phyloP scores from a whole-genome alignment of 371 early-diverging fungal species.

The Apophysomyces sp. region DNA sequence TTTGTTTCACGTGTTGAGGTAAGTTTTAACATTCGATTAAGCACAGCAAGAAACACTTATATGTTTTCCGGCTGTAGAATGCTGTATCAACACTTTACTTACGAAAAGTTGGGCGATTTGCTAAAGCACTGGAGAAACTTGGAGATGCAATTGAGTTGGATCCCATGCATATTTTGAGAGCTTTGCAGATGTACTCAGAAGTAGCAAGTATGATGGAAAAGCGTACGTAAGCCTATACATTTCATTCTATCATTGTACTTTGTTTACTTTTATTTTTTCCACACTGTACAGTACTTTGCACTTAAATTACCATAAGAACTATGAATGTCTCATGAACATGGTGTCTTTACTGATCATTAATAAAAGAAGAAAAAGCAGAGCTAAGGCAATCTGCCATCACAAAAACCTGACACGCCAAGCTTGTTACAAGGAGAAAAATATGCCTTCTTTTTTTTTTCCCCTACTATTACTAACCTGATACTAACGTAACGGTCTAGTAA shows the following conservation, averaged over 20 bases:
- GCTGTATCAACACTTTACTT: conserved; percentile 51
- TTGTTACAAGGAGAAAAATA: too few relatives aligned
- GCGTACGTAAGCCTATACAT: background rate
- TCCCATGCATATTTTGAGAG: conserved; percentile 47
- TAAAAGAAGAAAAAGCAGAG: too few relatives aligned
- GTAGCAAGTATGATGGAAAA: conserved; percentile 5
- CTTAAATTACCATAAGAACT: too few relatives aligned
- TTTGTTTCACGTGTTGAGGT: conserved; percentile 63
- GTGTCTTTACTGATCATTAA: too few relatives aligned
- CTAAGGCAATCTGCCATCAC: too few relatives aligned
- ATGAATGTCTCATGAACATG: too few relatives aligned
- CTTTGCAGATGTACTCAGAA: conserved; percentile 56
- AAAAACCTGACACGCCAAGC: too few relatives aligned
- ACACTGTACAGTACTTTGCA: background rate
- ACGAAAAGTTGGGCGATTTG: conserved; percentile 44
- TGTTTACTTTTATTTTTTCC: background rate
- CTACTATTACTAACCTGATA: too few relatives aligned
- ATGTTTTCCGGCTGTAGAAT: conserved; percentile 30
- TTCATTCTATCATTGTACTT: background rate
- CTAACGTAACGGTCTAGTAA: too few relatives aligned
- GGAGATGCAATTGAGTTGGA: conserved; percentile 51
- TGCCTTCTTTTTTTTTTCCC: too few relatives aligned
- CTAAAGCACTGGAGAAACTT: conserved; percentile 46
- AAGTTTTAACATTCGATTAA: too few relatives aligned
- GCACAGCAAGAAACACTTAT: background rate